Base-by-base conservation (phyloP, 345 rosid species). In the Balakata baccata region DNA sequence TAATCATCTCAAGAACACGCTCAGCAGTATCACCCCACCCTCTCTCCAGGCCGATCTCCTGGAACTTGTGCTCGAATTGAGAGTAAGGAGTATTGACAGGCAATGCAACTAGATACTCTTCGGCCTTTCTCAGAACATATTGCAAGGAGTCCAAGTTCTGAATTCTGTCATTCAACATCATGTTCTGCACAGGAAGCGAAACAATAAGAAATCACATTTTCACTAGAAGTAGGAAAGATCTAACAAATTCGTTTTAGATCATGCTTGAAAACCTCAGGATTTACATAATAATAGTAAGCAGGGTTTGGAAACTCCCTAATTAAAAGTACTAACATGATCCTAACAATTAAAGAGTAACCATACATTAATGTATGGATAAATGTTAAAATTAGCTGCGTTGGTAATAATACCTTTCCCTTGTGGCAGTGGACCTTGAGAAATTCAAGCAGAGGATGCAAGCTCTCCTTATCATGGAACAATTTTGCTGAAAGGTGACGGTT, bases 401-500 rank as follows among this genome's bases (percentile, higher is more conserved):
- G 51, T 11, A 43, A 53, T 41, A 43, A 63, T 82, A 89, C 98
- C 94, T 92, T 87, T 49, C 97, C 97, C 85, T 85, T 74, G 81
- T 87, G 88, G 82, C 90, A 86, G 77, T 94, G 97, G n/a, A 85
- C 85, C 47, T 80, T 87, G 80, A 94, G 94, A 84, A 94, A 94
- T 69, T 90, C 93, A 38, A 94, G 96, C 66, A 94, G 79, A 1
- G 94, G 98, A 76, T 85, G 97, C 92, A 94, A 77, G 77, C 97
- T 91, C 75, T 94, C 97, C 82, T 90, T 94, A 88, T 92, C 96
- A 80, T 94, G 98, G 85, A 92, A 94, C 79, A 94, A 85, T 79
- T 90, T 94, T 1, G 98, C 97, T 0, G 98, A 94, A 50, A 94
- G 97, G 77, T 94, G 98, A 62, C 98, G 97, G 63, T 94, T 94